Conservation (phyloP, 2,329 filamentous ascomycete species). For the Fusarium sp. region DNA sequence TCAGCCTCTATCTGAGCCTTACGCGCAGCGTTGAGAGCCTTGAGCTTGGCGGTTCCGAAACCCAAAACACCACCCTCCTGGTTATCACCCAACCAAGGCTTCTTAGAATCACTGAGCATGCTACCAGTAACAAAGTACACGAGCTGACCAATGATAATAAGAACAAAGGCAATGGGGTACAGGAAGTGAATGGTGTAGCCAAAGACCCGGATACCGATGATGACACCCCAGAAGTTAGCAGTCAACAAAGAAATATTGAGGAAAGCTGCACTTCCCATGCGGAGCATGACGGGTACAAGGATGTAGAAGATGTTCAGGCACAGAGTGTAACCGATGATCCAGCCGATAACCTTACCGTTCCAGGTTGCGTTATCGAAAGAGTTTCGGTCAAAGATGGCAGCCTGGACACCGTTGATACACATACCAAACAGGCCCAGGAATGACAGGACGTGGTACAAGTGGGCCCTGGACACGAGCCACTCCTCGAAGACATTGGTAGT, state of each 20-base stretch:
- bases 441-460: conserved; percentile 92
- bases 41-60: conserved; percentile 85
- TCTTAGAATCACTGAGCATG: conserved; percentile 86
- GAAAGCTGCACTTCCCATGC: conserved; percentile 91
- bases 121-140: conserved; percentile 89
- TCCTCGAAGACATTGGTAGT: conserved; percentile 93
- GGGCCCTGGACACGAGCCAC: conserved; percentile 87
- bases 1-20: conserved; percentile 52
- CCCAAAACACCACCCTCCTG: conserved; percentile 86
- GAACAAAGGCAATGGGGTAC: conserved; percentile 95
- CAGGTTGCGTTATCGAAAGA: conserved; percentile 75
- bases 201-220: conserved; percentile 91
- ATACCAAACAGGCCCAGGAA: conserved; percentile 90
- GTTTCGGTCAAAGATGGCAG: conserved; percentile 88
- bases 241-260: conserved; percentile 96
- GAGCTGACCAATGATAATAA: conserved; percentile 87
- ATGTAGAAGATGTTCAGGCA: conserved; percentile 88
- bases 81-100: conserved; percentile 92
- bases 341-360: conserved; percentile 78
- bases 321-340: conserved; percentile 90
- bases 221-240: conserved; percentile 96
- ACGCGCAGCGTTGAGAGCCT: conserved; percentile 70
- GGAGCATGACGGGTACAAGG: conserved; percentile 86
- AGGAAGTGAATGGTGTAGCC: conserved; percentile 83
- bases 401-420: conserved; percentile 91